Evolutionary conservation across 495 filamentous ascomycete genomes (phyloP).

Genomic region (Podospora didyma): DNA sequence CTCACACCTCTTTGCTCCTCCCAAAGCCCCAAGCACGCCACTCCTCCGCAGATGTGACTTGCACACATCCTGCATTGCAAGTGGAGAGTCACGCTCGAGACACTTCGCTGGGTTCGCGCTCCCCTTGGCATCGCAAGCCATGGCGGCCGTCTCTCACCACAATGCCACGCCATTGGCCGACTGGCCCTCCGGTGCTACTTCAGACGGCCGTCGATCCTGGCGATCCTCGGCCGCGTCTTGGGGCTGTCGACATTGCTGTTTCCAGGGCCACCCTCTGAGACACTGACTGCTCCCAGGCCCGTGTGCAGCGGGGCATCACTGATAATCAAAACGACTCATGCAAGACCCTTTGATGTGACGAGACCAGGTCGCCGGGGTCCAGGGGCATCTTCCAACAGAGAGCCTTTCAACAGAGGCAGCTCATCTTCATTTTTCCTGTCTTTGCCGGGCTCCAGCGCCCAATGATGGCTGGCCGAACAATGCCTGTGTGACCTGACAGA

Average conservation of each 20-base stretch:
- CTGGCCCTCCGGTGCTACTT: background rate
- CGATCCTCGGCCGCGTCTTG: background rate
- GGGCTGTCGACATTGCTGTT: background rate
- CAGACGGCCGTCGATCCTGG: background rate
- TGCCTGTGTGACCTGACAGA: conserved; percentile 17
- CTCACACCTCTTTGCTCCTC: background rate
- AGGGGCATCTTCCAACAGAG: conserved; percentile 3
- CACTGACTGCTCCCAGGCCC: background rate
- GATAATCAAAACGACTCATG: background rate
- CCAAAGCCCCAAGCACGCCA: conserved; percentile 2
- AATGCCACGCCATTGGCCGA: no score
- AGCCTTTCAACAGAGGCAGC: background rate
- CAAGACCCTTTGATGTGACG: background rate
- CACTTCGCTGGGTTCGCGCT: background rate
- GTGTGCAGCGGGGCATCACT: background rate
- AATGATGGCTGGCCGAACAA: background rate
- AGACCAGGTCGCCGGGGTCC: background rate
- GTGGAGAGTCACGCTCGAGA: background rate
- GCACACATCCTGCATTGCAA: background rate
- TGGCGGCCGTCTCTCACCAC: background rate
- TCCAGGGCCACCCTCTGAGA: background rate
- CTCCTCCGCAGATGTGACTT: conserved; percentile 1
- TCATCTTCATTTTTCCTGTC: no score
- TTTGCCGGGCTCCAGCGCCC: no score
- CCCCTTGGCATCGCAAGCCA: background rate